phyloP scores from a whole-genome alignment of 2,329 filamentous ascomycete genomes.

The Blastomyces parvus region DNA sequence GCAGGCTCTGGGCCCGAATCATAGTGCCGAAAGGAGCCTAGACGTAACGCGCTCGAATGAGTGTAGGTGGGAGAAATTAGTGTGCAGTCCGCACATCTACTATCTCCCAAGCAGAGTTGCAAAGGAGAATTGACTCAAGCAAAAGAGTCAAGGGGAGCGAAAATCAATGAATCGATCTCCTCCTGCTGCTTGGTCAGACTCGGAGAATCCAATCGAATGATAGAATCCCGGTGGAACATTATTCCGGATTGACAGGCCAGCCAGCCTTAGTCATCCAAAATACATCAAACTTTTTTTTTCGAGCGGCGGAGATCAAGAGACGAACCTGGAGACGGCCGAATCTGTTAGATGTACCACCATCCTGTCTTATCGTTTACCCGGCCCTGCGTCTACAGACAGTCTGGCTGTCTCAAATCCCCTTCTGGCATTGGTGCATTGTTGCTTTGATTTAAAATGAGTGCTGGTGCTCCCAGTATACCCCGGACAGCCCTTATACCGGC shows the following conservation, averaged over 20 bases:
- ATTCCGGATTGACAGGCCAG: constrained; percentile 14
- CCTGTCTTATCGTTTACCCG: not conserved
- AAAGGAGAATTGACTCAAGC: constrained; percentile 1
- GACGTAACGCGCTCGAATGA: constrained; percentile 13
- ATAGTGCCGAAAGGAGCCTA: constrained; percentile 36
- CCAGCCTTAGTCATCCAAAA: constrained; percentile 3
- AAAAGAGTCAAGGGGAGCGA: constrained; percentile 1
- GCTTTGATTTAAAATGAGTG: constrained; percentile 30
- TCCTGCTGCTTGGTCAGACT: not conserved
- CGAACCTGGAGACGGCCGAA: not conserved
- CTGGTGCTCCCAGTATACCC: constrained; percentile 32
- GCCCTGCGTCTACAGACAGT: constrained; percentile 13
- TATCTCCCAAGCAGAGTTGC: constrained; percentile 6
- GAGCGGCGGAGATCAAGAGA: constrained; percentile 21
- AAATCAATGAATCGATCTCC: not conserved
- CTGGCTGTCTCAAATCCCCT: constrained; percentile 10
- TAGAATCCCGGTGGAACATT: constrained; percentile 24
- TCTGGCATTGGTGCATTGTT: constrained; percentile 11
- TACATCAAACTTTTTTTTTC: constrained; percentile 25
- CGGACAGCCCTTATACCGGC: constrained; percentile 35
- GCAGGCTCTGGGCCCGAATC: constrained; percentile 55
- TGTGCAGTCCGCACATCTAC: not conserved
- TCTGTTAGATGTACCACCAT: constrained; percentile 12
- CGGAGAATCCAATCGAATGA: constrained; percentile 5
- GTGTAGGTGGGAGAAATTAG: constrained; percentile 8